Conservation (phyloP, 441 rosid genomes). For the Metrosideros polymorpha region DNA sequence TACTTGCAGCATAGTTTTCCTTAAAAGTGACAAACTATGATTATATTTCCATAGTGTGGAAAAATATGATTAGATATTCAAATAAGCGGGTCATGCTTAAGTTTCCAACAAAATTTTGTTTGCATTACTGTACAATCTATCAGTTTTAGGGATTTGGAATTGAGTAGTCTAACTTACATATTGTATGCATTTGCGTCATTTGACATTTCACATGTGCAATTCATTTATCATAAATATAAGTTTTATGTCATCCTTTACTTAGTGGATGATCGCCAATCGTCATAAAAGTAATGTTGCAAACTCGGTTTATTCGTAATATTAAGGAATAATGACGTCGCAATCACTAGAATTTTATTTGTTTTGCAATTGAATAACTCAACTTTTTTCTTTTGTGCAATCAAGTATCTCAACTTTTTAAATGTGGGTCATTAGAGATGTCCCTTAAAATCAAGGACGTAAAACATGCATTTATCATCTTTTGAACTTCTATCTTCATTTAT, state of each 20-base stretch:
- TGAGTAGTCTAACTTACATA: too few species aligned
- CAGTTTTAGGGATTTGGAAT: too few species aligned
- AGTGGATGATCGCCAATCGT: too few species aligned
- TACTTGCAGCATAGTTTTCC: neutral
- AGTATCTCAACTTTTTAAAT: neutral
- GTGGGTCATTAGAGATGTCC: neutral
- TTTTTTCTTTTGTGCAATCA: neutral
- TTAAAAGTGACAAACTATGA: neutral
- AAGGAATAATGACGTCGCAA: accelerated
- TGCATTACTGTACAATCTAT: too few species aligned
- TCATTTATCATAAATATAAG: too few species aligned
- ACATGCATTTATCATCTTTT: neutral
- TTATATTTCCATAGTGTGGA: neutral
- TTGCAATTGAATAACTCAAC: neutral
- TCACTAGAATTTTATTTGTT: accelerated
- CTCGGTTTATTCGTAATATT: neutral
- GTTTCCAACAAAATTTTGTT: too few species aligned
- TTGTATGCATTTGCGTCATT: too few species aligned
- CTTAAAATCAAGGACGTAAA: neutral
- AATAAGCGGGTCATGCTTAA: neutral
- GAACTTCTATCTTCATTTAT: neutral
- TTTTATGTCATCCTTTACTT: too few species aligned
- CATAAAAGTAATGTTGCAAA: too few species aligned
- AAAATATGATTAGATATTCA: neutral
- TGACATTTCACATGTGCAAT: too few species aligned